Percentiles rank a stretch among this genome's conserved stretches.
Evolutionary conservation across 2,329 filamentous ascomycete species (phyloP).

Genomic region (Botryosphaeria agaves): DNA sequence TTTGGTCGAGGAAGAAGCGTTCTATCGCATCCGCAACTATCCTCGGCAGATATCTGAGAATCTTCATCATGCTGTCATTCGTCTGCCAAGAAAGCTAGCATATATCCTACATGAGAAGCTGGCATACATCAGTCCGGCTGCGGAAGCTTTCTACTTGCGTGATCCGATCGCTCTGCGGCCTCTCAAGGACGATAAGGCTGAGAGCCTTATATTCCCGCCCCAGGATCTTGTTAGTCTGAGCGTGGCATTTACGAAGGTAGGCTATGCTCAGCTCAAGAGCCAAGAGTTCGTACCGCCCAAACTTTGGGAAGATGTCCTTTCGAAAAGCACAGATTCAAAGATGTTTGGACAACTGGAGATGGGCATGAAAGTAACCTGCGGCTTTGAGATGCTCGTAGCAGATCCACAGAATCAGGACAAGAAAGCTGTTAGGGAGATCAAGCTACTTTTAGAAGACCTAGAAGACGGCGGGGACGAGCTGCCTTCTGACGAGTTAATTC

Average conservation of each 20-base stretch:
- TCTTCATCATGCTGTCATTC: slow-evolving; percentile 57
- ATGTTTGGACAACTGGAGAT: slow-evolving; percentile 35
- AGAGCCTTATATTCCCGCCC: slow-evolving; percentile 49
- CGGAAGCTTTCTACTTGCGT: slow-evolving; percentile 84
- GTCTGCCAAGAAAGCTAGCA: slow-evolving; percentile 66
- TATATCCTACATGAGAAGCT: slow-evolving; percentile 61
- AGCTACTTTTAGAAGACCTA: slow-evolving; percentile 58
- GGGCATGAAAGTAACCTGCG: slow-evolving; percentile 80
- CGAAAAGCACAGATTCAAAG: slow-evolving; percentile 12
- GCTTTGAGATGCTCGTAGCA: slow-evolving; percentile 71
- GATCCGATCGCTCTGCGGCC: slow-evolving; percentile 61
- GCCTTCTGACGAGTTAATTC: slow-evolving; percentile 59
- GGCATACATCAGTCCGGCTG: slow-evolving; percentile 60
- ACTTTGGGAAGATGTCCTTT: slow-evolving; percentile 31
- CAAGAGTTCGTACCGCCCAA: slow-evolving; percentile 60
- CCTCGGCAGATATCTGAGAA: slow-evolving; percentile 57
- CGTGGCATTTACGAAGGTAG: slow-evolving; percentile 68
- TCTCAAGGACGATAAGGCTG: slow-evolving; percentile 38
- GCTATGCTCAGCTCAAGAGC: slow-evolving; percentile 79
- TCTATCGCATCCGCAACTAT: slow-evolving; percentile 74
- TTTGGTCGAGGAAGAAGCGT: slow-evolving; percentile 72
- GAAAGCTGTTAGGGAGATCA: slow-evolving; percentile 55
- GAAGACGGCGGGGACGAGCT: slow-evolving; percentile 52
- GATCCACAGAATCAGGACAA: slow-evolving; percentile 52
- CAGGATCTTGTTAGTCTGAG: slow-evolving; percentile 65